phyloP scores from a whole-genome alignment of 345 rosid species.

The Eucalyptus marginata region DNA sequence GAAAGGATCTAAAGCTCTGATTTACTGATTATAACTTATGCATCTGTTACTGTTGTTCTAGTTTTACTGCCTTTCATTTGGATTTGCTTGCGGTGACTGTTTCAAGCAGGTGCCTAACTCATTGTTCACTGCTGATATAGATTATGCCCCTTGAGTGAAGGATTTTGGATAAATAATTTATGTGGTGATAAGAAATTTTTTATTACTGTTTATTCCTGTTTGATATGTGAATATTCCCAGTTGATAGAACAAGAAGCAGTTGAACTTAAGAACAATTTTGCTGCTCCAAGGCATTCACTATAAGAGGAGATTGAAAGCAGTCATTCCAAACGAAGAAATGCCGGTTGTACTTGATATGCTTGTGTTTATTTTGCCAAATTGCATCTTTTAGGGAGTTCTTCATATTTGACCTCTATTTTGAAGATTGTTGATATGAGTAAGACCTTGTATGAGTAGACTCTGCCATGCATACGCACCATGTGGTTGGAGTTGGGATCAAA shows the following conservation, averaged over 20 bases:
- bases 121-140: neutral
- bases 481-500: neutral
- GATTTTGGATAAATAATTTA: neutral
- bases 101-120: neutral
- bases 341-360: conserved; percentile 40
- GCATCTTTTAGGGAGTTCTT: neutral
- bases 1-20: neutral
- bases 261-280: conserved; percentile 72
- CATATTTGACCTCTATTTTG: neutral
- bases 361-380: neutral
- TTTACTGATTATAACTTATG: neutral
- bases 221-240: conserved; percentile 4
- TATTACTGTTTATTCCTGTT: neutral
- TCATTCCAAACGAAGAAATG: too few species aligned
- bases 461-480: neutral
- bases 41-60: neutral
- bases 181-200: neutral
- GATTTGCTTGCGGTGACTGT: neutral
- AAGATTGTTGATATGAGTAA: neutral
- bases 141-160: neutral
- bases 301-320: too few species aligned
- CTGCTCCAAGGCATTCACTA: conserved; percentile 61
- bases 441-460: neutral
- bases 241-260: conserved; percentile 70
- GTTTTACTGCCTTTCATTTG: neutral